Evolutionary conservation across 139 green algal genomes (phyloP).

Genomic region (Diplosphaera chodatii): DNA sequence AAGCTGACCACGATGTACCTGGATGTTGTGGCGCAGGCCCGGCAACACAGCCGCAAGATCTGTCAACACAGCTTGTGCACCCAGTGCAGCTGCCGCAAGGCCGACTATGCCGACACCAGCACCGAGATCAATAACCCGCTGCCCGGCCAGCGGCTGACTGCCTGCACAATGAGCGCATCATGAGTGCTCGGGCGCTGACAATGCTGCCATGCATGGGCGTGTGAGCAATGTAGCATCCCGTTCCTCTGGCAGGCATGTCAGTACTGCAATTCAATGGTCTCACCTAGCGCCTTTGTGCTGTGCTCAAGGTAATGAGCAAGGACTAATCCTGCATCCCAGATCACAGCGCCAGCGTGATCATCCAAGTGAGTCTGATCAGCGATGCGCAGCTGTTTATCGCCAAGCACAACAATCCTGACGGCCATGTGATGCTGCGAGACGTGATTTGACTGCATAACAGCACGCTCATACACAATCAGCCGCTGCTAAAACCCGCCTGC

Average conservation of each 20-base stretch:
- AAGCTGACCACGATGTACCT: slow-evolving; percentile 12
- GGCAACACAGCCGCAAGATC: slow-evolving; percentile 25
- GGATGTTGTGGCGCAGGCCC: slow-evolving; percentile 23
- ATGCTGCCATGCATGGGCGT: too few species aligned
- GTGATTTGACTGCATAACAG: too few species aligned
- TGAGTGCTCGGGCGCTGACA: too few species aligned
- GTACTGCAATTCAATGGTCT: too few species aligned
- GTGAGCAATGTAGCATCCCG: too few species aligned
- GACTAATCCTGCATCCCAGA: slow-evolving; percentile 28
- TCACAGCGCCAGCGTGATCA: slow-evolving; percentile 25
- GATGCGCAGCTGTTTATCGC: background rate
- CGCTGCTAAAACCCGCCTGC: too few species aligned
- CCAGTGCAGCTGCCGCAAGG: slow-evolving; percentile 27
- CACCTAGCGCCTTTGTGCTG: background rate
- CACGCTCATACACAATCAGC: too few species aligned
- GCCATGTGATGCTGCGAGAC: background rate
- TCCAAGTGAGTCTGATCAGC: slow-evolving; percentile 1
- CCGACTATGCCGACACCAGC: slow-evolving; percentile 25
- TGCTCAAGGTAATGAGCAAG: slow-evolving; percentile 11
- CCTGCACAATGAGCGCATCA: too few species aligned
- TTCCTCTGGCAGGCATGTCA: too few species aligned
- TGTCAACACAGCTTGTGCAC: slow-evolving; percentile 24
- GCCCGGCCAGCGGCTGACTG: background rate
- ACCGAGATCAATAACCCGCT: slow-evolving; percentile 28
- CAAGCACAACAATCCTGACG: background rate